Evolutionary conservation across 129 eudicot genomes (phyloP).

Genomic region (Ambrosia trifida): DNA sequence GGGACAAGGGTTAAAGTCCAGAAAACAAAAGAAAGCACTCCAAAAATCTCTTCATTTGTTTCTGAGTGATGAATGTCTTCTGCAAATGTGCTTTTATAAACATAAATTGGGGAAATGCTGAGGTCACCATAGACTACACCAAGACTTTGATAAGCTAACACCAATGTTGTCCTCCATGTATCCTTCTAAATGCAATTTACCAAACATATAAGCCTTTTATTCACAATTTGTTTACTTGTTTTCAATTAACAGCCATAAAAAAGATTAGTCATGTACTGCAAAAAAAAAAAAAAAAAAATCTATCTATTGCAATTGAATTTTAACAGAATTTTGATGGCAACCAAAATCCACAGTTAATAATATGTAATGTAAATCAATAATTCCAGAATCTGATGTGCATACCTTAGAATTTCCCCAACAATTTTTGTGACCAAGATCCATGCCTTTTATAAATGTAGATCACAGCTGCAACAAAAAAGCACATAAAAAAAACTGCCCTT

Average conservation of each 20-base stretch:
- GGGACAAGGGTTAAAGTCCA: constrained; percentile 85
- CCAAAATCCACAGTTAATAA: background rate
- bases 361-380: background rate
- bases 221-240: background rate
- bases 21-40: constrained; percentile 76
- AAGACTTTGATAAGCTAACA: constrained; percentile 82
- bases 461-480: constrained; percentile 42
- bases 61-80: constrained; percentile 76
- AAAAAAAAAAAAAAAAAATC: no score
- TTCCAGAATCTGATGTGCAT: constrained; percentile 18
- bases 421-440: constrained; percentile 59
- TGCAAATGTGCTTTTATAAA: constrained; percentile 76
- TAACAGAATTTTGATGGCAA: no score
- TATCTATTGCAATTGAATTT: no score
- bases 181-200: constrained; percentile 41
- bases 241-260: constrained; percentile 12
- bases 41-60: constrained; percentile 81
- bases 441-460: constrained; percentile 44
- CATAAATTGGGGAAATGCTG: constrained; percentile 79
- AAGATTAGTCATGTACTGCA: no score
- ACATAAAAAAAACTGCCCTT: background rate
- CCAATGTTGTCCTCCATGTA: constrained; percentile 71
- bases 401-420: constrained; percentile 57
- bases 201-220: constrained; percentile 20
- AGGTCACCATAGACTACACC: constrained; percentile 88